Conservation (phyloP, 495 filamentous ascomycete species). For the Neurospora sp. region DNA sequence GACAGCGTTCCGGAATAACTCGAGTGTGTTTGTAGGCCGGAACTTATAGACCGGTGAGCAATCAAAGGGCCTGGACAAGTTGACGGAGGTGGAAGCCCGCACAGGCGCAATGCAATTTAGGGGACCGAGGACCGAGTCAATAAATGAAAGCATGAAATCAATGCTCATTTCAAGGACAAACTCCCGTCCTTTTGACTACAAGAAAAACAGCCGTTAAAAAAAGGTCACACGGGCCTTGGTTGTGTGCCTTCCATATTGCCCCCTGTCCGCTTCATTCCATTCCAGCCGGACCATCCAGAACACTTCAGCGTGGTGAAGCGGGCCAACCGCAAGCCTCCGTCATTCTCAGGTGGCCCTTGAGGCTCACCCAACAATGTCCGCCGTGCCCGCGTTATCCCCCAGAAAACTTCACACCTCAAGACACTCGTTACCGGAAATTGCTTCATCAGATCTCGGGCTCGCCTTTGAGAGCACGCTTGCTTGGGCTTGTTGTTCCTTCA, state of each 20-base stretch:
- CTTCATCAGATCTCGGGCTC: background rate
- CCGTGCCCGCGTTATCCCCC: background rate
- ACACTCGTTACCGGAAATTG: background rate
- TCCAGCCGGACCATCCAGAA: slow-evolving; percentile 7
- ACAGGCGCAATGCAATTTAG: background rate
- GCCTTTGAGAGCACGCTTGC: background rate
- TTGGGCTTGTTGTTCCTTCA: background rate
- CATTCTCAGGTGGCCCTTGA: background rate
- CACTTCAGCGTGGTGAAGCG: background rate
- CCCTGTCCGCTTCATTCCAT: slow-evolving; percentile 10
- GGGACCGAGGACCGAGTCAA: background rate
- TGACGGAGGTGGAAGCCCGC: background rate
- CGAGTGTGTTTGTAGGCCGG: background rate
- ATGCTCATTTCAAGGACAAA: background rate
- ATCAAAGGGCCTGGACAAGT: background rate
- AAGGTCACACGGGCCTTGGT: slow-evolving; percentile 15
- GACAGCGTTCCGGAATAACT: background rate
- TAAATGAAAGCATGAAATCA: background rate
- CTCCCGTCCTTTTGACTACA: slow-evolving; percentile 12
- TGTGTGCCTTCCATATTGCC: background rate
- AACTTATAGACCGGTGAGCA: background rate
- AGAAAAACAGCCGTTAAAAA: slow-evolving; percentile 6
- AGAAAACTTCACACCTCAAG: background rate
- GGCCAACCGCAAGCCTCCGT: background rate
- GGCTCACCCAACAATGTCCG: background rate